Evolutionary conservation across 2,329 filamentous ascomycete genomes (phyloP), one percentile per base, ranked within the genome.

Genomic region (Colletotrichum chrysophilum): DNA sequence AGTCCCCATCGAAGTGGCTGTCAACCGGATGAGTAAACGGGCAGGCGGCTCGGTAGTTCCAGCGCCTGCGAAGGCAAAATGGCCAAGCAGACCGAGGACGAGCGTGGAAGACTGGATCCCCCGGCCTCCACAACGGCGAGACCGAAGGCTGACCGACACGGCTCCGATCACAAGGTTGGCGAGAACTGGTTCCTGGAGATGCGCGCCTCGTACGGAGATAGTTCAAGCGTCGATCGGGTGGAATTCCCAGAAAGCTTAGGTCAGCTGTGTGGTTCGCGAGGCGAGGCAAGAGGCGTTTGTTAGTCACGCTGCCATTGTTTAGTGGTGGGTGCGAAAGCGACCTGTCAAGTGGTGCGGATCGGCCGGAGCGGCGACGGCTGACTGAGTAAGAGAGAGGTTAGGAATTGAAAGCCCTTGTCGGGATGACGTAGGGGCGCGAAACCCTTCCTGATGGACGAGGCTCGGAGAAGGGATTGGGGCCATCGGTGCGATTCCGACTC

Each of bases 111-210:
- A 38, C 38, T 61, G 72, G 52, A 62, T 43, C 30, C 28, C 58
- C 74, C 60, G 64, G 68, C 70, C 32, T 68, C 74, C 58, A 32
- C 21, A 58, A 69, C 70, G 74, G 74, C 70, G 64, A 76, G 64
- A 38, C 74, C 74, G 74, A 74, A 69, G 28, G 65, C 32, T 68
- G 62, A 76, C 74, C 74, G 65, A 65, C 64, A 74, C 70, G 70
- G 74, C 64, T 69, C 70, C 70, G 73, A 73, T 75, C 69, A 52
- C 48, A 71, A 70, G 71, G 34, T 56, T 38, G 56, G 38, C 26
- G 26, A 71, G 60, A 60, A 70, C 48, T 65, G 60, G 60, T 34
- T 72, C 43, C 66, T 74, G 70, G 38, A 30, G 34, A 24, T 26
- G 16, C 32, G 66, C 43, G 58, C 28, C 43, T 73, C 56, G 32